A percentile compares a stretch with the other conserved stretches of the same genome.
These are phyloP conservation scores for Diatrype stigma DNA, from an alignment of 2,329 filamentous ascomycete genomes.

Conservation along the genomic window DNA sequence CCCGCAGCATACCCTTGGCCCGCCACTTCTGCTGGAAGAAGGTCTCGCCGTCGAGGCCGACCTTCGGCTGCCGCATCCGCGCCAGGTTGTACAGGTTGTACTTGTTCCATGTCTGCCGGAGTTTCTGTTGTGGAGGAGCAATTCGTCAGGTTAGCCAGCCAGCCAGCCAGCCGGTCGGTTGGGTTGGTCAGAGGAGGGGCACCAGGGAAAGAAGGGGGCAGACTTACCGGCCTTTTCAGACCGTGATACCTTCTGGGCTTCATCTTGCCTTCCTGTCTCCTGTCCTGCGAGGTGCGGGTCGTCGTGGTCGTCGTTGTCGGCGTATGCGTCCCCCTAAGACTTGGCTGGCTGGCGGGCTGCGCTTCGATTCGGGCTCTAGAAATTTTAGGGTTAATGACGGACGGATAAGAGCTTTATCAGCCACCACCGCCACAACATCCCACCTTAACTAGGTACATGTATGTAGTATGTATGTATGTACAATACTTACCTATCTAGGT, in stretches of 20 bases:
- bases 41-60: slow-evolving; percentile 47
- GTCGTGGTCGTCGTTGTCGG: not conserved
- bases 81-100: slow-evolving; percentile 90
- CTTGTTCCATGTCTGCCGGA: slow-evolving; percentile 96
- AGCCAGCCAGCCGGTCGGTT: too few relatives aligned
- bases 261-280: slow-evolving; percentile 36
- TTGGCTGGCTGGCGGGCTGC: not conserved
- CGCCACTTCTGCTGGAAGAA: slow-evolving; percentile 99
- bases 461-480: not conserved
- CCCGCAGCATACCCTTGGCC: slow-evolving; percentile 77
- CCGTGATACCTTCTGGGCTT: slow-evolving; percentile 62
- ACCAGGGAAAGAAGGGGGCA: not conserved
- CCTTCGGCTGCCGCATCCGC: slow-evolving; percentile 43
- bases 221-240: slow-evolving; percentile 60
- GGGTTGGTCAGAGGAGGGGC: too few relatives aligned
- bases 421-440: not conserved
- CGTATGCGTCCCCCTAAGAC: not conserved
- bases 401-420: not conserved
- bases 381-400: not conserved
- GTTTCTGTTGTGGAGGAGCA: slow-evolving; percentile 56
- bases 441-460: not conserved
- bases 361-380: not conserved
- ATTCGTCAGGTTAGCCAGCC: slow-evolving; percentile 2
- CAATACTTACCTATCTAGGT: not conserved
- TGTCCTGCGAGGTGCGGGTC: not conserved